Evolutionary conservation across 1,284 basidiomycete genomes (phyloP), one percentile per base, ranked within the genome.

Genomic region (Trichosporon faecale): DNA sequence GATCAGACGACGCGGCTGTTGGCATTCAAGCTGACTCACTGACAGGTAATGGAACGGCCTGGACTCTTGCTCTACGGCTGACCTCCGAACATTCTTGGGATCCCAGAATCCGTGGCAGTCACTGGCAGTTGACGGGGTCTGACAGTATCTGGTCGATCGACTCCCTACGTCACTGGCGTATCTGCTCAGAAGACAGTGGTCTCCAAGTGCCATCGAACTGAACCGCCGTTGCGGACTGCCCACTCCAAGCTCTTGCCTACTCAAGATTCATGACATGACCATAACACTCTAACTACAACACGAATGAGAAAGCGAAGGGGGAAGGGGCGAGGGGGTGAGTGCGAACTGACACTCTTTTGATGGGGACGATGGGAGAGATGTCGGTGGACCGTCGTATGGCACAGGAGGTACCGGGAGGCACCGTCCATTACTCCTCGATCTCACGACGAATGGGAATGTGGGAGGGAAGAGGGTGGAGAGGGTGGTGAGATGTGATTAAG

Each of bases 211-310:
- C n/a, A n/a, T n/a, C n/a, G n/a, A n/a, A n/a, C n/a, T n/a, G n/a
- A n/a, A n/a, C n/a, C n/a, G n/a, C n/a, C n/a, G n/a, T n/a, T n/a
- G n/a, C n/a, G n/a, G n/a, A n/a, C 33, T 9, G 33, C 33, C 37
- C 12, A 2, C 37, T 9, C 37, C 9, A 14, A 40, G 2, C 7
- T 4, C 12, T n/a, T 31, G 57, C 18, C 18, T 14, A 31, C 18
- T 16, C 57, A 61, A 61, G 57, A 61, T 61, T 31, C 27, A 61
- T 61, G 57, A 60, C 29, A 31, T 31, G 29, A 61, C 57, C 57
- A 31, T 61, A 61, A 61, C 57, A 31, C 27, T 61, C 57, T 61
- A 61, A 31, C 57, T 61, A 61, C 57, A 61, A 61, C 57, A 61
- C 18, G 27, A 31, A 61, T 11, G 27, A 31, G 57, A 61, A 61